Percentiles rank a stretch among this genome's conserved stretches.
Conservation (phyloP, 2,329 filamentous ascomycete genomes). For the Aureobasidium zeae region DNA sequence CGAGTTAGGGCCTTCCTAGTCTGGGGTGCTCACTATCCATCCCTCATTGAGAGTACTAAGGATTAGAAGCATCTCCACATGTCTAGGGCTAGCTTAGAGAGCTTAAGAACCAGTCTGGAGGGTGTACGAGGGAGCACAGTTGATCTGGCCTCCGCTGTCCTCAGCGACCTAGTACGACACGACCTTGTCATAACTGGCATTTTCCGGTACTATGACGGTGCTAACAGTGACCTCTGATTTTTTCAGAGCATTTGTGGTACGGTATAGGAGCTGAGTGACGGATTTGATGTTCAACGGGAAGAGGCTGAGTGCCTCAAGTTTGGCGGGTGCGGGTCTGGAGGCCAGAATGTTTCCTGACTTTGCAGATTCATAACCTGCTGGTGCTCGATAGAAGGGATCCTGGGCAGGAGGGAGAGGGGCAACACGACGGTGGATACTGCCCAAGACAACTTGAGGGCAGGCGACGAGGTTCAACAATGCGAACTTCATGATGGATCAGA, state of each 20-base stretch:
- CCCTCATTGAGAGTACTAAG: slow-evolving; percentile 20
- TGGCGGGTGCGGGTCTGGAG: not conserved
- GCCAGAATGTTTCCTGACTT: slow-evolving; percentile 22
- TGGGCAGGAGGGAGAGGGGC: slow-evolving; percentile 10
- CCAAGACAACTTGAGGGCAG: too few species aligned
- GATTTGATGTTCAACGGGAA: slow-evolving; percentile 3
- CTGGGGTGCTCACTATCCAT: slow-evolving; percentile 22
- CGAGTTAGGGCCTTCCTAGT: slow-evolving; percentile 23
- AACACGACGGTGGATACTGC: too few species aligned
- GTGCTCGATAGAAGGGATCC: slow-evolving; percentile 24
- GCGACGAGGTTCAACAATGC: too few species aligned
- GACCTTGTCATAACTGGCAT: not conserved
- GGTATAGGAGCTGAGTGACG: not conserved
- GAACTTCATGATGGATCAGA: too few species aligned
- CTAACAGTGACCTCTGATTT: not conserved
- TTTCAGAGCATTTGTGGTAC: not conserved
- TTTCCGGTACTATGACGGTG: not conserved
- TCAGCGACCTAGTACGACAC: not conserved
- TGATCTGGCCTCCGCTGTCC: not conserved
- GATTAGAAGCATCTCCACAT: slow-evolving; percentile 3
- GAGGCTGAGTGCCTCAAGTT: not conserved
- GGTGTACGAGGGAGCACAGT: slow-evolving; percentile 10
- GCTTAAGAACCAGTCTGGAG: slow-evolving; percentile 14
- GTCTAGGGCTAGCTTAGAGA: not conserved
- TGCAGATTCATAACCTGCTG: slow-evolving; percentile 20